A percentile compares a stretch with the other conserved stretches of the same genome.
Evolutionary conservation across 2,329 filamentous ascomycete species (phyloP).

Genomic region (Aureobasidium sp.): DNA sequence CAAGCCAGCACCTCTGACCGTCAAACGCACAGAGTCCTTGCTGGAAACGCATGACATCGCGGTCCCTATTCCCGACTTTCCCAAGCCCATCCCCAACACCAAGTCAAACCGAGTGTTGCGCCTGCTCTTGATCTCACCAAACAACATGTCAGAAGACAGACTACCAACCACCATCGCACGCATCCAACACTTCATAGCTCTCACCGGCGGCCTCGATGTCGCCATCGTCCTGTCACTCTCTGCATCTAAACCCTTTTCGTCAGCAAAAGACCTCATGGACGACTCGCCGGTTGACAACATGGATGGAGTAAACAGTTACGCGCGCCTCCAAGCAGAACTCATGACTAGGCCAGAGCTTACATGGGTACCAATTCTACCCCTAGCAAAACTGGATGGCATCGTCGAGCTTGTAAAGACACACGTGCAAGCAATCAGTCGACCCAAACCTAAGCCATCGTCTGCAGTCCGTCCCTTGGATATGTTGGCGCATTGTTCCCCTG

Average conservation of each 20-base stretch:
- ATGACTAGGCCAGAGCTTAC: slow-evolving; percentile 20
- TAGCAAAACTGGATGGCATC: slow-evolving; percentile 21
- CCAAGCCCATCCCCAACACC: slow-evolving; percentile 15
- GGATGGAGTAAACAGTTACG: slow-evolving; percentile 22
- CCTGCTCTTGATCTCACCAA: slow-evolving; percentile 28
- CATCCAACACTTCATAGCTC: slow-evolving; percentile 26
- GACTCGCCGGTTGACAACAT: background rate
- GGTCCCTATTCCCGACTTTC: slow-evolving; percentile 20
- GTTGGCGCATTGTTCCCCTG: slow-evolving; percentile 22
- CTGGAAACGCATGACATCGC: slow-evolving; percentile 34
- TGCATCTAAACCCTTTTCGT: slow-evolving; percentile 12
- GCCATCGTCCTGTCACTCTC: slow-evolving; percentile 29
- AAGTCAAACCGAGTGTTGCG: slow-evolving; percentile 19
- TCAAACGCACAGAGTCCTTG: slow-evolving; percentile 23
- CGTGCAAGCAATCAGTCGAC: slow-evolving; percentile 3
- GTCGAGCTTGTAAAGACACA: slow-evolving; percentile 22
- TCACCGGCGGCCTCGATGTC: slow-evolving; percentile 25
- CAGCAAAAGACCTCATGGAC: background rate
- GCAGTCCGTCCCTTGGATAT: slow-evolving; percentile 19
- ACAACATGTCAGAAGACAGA: slow-evolving; percentile 18
- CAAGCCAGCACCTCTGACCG: background rate
- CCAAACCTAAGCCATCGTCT: slow-evolving; percentile 12
- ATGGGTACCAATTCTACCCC: slow-evolving; percentile 24
- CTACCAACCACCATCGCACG: slow-evolving; percentile 24
- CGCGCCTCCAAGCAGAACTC: slow-evolving; percentile 24